A percentile compares a stretch with the other conserved stretches of the same genome.
Evolutionary conservation across 2,329 filamentous ascomycete species (phyloP).

Genomic region (Ophiostoma tasmaniense): DNA sequence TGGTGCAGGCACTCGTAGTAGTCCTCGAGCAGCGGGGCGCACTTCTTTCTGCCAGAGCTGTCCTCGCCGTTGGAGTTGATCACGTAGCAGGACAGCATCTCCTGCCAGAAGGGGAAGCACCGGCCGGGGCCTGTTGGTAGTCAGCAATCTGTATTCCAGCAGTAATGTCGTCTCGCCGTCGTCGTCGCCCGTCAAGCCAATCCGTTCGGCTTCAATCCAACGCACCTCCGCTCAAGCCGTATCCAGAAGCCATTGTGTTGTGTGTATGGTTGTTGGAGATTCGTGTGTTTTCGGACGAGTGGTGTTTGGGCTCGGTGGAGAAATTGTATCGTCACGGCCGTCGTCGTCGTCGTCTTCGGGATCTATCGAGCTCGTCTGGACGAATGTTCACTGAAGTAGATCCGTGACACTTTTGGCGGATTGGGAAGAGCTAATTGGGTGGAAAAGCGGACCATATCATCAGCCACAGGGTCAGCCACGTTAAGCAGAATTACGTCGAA

Average conservation of each 20-base stretch:
- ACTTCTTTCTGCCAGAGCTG: slow-evolving; percentile 77
- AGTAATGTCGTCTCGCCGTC: neutral
- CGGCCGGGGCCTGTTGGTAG: slow-evolving; percentile 50
- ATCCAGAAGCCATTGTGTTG: slow-evolving; percentile 65
- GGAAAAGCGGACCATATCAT: neutral
- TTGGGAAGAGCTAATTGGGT: slow-evolving; percentile 1
- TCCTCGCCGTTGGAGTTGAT: slow-evolving; percentile 79
- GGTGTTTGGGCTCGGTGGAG: neutral
- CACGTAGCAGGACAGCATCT: slow-evolving; percentile 96
- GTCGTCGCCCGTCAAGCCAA: neutral
- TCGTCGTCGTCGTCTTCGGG: neutral
- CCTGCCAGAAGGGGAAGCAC: slow-evolving; percentile 99
- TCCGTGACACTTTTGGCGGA: slow-evolving; percentile 8
- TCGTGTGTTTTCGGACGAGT: neutral
- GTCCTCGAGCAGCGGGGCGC: slow-evolving; percentile 76
- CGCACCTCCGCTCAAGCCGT: slow-evolving; percentile 71
- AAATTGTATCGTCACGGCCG: neutral
- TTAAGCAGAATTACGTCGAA: slow-evolving; percentile 21
- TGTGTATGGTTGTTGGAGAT: neutral
- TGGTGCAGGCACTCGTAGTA: slow-evolving; percentile 99
- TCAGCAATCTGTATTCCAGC: slow-evolving; percentile 9
- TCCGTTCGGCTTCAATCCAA: slow-evolving; percentile 20
- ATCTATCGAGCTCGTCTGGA: slow-evolving; percentile 4
- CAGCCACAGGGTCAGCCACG: slow-evolving; percentile 20
- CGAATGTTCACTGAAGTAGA: slow-evolving; percentile 1